A percentile compares a stretch with the other conserved stretches of the same genome.
These are phyloP conservation scores for Gossypium ekmanianum DNA, from an alignment of 345 rosid species.

Conservation along the genomic window DNA sequence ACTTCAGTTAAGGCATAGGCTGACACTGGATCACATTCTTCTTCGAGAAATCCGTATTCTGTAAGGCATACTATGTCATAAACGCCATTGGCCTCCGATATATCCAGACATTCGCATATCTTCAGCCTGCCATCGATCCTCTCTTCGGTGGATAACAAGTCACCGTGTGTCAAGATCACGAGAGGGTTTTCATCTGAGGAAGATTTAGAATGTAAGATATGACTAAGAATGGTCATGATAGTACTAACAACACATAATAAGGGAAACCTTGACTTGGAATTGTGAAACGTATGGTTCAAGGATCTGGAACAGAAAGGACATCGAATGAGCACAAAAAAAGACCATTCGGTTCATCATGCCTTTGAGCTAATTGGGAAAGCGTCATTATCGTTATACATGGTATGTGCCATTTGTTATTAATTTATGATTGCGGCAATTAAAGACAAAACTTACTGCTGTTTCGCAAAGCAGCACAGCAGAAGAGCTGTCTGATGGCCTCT, in stretches of 20 bases:
- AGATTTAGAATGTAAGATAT: slow-evolving; percentile 17
- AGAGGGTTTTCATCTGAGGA: slow-evolving; percentile 49
- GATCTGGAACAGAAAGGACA: background rate
- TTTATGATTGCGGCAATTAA: background rate
- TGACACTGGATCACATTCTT: slow-evolving; percentile 49
- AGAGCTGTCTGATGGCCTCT: slow-evolving; percentile 41
- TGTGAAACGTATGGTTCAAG: too few relatives aligned
- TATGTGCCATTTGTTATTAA: too few relatives aligned
- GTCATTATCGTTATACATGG: too few relatives aligned
- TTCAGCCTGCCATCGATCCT: slow-evolving; percentile 48
- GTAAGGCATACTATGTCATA: slow-evolving; percentile 53
- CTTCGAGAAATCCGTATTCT: slow-evolving; percentile 46
- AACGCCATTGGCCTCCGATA: slow-evolving; percentile 37
- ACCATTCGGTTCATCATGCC: background rate
- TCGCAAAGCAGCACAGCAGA: slow-evolving; percentile 39
- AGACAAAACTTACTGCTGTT: slow-evolving; percentile 42
- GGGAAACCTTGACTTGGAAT: too few relatives aligned
- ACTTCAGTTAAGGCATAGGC: slow-evolving; percentile 44
- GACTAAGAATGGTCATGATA: background rate
- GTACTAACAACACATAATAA: too few relatives aligned
- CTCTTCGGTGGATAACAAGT: slow-evolving; percentile 37
- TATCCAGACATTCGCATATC: slow-evolving; percentile 37
- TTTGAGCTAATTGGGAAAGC: background rate
- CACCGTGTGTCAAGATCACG: slow-evolving; percentile 53
- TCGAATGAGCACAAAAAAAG: background rate